Conservation (phyloP, 805 yeast genomes). For the Candida maltosa region DNA sequence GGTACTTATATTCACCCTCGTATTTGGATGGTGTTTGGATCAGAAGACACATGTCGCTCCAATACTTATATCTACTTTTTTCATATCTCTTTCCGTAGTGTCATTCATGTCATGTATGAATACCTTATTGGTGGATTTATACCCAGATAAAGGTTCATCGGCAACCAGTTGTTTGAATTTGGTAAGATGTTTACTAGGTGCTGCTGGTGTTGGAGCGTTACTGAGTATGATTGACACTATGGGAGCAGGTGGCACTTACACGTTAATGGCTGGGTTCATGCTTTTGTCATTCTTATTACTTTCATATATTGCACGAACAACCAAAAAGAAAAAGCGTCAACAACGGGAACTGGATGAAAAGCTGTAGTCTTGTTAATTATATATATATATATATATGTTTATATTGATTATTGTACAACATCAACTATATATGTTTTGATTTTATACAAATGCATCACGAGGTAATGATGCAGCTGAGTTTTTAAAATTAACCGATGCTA, state of each 20-base stretch:
- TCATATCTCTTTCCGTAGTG: slow-evolving; percentile 53
- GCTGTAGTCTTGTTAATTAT: too few species aligned
- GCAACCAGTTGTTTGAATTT: slow-evolving; percentile 69
- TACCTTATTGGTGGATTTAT: slow-evolving; percentile 68
- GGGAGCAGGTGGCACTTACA: slow-evolving; percentile 72
- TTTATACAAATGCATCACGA: slow-evolving; percentile 31
- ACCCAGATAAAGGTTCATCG: slow-evolving; percentile 64
- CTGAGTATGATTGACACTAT: slow-evolving; percentile 52
- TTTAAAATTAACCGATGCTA: slow-evolving; percentile 67
- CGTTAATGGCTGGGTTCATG: slow-evolving; percentile 53
- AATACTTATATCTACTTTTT: slow-evolving; percentile 51
- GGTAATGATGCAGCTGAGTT: slow-evolving; percentile 55
- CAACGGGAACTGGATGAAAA: too few species aligned
- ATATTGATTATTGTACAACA: not conserved
- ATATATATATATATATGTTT: too few species aligned
- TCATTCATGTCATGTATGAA: slow-evolving; percentile 53
- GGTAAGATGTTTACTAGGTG: slow-evolving; percentile 64
- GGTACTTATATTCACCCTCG: slow-evolving; percentile 36
- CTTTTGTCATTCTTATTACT: slow-evolving; percentile 4
- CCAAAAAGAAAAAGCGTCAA: not conserved
- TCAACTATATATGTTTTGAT: too few species aligned
- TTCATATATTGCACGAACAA: slow-evolving; percentile 2
- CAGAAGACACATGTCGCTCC: slow-evolving; percentile 45
- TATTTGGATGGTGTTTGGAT: slow-evolving; percentile 72
- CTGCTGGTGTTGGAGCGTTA: slow-evolving; percentile 64